phyloP scores from a whole-genome alignment of 140 eudicot genomes.

The Erigeron philadelphicus region DNA sequence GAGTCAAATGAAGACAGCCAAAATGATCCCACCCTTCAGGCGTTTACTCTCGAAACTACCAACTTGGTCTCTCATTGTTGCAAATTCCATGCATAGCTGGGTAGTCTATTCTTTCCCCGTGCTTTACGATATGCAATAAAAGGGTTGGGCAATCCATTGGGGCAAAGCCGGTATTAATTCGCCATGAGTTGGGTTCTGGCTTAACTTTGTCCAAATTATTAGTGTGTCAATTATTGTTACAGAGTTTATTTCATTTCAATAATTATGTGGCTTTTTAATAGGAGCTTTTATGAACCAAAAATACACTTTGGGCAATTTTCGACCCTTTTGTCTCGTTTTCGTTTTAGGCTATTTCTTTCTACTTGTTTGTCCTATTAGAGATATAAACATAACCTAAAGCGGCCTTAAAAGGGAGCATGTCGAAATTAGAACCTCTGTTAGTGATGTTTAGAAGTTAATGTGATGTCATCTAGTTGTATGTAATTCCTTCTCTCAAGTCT shows the following conservation, averaged over 20 bases:
- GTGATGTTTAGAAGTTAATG: constrained; percentile 10
- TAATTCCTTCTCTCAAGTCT: not conserved
- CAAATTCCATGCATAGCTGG: constrained; percentile 99
- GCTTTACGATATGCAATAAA: constrained; percentile 6
- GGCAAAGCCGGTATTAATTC: not conserved
- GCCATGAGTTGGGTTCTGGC: not conserved
- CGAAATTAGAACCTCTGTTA: constrained; percentile 2
- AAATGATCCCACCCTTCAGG: constrained; percentile 79
- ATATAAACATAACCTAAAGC: not conserved
- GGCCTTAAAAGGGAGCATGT: not conserved
- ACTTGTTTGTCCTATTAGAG: not conserved
- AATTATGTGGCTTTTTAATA: not conserved
- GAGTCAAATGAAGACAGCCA: constrained; percentile 35
- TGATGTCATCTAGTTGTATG: constrained; percentile 3
- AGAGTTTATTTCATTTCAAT: not conserved
- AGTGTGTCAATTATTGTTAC: constrained; percentile 1
- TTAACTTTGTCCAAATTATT: not conserved
- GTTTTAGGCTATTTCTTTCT: not conserved
- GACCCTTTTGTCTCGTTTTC: not conserved
- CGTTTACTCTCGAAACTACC: constrained; percentile 86
- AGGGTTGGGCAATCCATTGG: constrained; percentile 1
- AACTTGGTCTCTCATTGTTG: constrained; percentile 89
- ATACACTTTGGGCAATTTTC: constrained; percentile 11
- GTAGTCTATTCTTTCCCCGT: constrained; percentile 38
- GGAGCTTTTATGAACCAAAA: constrained; percentile 4